Evolutionary conservation across 371 early-diverging fungal genomes (phyloP).

Genomic region (Mortierella sp.): DNA sequence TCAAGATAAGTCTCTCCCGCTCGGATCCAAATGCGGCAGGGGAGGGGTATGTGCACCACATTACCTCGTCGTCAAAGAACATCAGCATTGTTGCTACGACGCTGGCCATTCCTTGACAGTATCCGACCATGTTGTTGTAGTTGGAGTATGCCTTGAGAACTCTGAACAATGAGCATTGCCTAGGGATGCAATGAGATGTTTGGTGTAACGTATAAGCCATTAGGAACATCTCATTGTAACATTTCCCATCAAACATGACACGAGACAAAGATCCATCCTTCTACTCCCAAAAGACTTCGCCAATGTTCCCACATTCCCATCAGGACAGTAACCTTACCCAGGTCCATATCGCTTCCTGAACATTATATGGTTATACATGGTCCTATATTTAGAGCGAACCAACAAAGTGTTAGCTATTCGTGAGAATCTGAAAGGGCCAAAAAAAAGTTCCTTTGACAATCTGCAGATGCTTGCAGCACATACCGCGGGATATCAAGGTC

Average conservation of each 20-base stretch:
- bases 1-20: too few species aligned
- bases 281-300: too few species aligned
- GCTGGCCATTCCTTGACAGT: conserved; percentile 96
- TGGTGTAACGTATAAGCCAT: not conserved
- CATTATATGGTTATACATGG: conserved; percentile 74
- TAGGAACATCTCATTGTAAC: too few species aligned
- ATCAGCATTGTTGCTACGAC: conserved; percentile 89
- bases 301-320: too few species aligned
- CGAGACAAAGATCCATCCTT: too few species aligned
- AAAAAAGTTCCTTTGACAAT: too few species aligned
- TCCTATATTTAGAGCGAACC: conserved; percentile 62
- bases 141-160: conserved; percentile 89
- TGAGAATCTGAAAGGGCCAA: too few species aligned
- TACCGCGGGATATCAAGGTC: conserved; percentile 75
- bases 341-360: conserved; percentile 71
- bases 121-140: conserved; percentile 90
- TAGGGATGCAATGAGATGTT: conserved; percentile 21
- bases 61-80: conserved; percentile 91
- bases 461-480: not conserved
- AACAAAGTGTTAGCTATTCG: conserved; percentile 4
- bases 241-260: too few species aligned
- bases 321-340: conserved; percentile 57
- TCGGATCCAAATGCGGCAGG: not conserved
- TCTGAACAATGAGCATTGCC: conserved; percentile 78
- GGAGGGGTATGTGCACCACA: not conserved